These are phyloP conservation scores for Xerocomellus dryophilus DNA, from an alignment of 768 basidiomycete species.

Conservation along the genomic window DNA sequence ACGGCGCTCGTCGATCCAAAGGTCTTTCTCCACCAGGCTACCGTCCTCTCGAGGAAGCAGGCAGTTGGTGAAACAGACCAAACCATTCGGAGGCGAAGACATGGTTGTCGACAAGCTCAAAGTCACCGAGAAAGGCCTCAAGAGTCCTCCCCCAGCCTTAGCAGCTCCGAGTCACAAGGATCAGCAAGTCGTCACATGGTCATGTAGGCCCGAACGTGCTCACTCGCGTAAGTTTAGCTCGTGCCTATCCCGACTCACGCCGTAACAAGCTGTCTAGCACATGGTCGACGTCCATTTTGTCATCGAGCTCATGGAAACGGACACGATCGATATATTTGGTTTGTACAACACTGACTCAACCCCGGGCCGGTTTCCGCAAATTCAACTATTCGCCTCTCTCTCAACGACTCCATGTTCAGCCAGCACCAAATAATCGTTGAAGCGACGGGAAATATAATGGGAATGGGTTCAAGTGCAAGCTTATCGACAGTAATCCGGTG, in stretches of 20 bases:
- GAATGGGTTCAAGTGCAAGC: not conserved
- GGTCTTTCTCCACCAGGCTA: constrained; percentile 63
- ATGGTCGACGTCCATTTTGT: constrained; percentile 10
- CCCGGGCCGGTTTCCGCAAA: not conserved
- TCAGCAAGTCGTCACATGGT: constrained; percentile 14
- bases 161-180: not conserved
- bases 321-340: not conserved
- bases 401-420: not conserved
- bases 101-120: constrained; percentile 16
- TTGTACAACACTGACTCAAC: not conserved
- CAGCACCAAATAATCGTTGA: not conserved
- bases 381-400: too few species aligned
- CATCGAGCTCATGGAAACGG: not conserved
- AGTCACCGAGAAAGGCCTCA: constrained; percentile 4
- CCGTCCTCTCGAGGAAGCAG: constrained; percentile 79
- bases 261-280: not conserved
- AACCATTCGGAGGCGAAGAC: constrained; percentile 46
- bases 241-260: not conserved
- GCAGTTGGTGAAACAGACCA: constrained; percentile 88
- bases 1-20: constrained; percentile 76
- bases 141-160: not conserved
- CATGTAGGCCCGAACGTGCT: not conserved
- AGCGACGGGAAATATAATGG: not conserved
- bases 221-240: too few species aligned
- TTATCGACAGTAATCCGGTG: not conserved